Percentiles rank a stretch among this genome's conserved stretches.
Evolutionary conservation across 2,329 filamentous ascomycete genomes (phyloP).

Genomic region (Diaporthe ampelina): DNA sequence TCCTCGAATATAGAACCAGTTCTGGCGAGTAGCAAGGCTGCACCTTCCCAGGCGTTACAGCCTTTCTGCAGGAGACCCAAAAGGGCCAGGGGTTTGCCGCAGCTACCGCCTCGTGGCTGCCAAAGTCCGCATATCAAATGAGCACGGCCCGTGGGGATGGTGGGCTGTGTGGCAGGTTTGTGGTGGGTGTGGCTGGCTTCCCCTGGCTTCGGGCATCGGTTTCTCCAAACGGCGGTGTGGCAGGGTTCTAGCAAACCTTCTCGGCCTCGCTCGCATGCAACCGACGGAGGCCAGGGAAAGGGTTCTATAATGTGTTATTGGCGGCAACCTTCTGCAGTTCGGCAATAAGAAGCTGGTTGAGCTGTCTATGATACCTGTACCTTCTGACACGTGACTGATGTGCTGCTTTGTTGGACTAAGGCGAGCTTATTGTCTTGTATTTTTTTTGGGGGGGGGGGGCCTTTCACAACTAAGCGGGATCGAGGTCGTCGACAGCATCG

Average conservation of each 20-base stretch:
- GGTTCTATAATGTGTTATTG: not conserved
- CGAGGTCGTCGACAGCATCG: constrained; percentile 1
- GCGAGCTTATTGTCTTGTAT: not conserved
- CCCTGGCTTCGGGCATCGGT: constrained; percentile 8
- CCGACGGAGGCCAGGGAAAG: not conserved
- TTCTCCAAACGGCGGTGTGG: constrained; percentile 40
- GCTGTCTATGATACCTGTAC: not conserved
- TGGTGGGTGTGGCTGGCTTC: constrained; percentile 19
- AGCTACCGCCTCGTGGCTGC: constrained; percentile 27
- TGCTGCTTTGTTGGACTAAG: not conserved
- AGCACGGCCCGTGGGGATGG: constrained; percentile 26
- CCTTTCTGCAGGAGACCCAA: constrained; percentile 35
- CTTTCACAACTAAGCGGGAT: not conserved
- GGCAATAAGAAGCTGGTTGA: not conserved
- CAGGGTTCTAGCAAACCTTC: constrained; percentile 28
- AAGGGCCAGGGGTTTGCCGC: constrained; percentile 36
- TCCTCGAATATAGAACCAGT: constrained; percentile 1
- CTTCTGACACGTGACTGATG: not conserved
- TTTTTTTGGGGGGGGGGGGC: not conserved
- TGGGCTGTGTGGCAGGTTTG: constrained; percentile 20
- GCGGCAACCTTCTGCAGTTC: not conserved
- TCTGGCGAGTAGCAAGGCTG: constrained; percentile 15
- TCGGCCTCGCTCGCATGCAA: not conserved
- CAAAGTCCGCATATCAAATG: constrained; percentile 6
- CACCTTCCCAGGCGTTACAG: constrained; percentile 33